Percentiles rank a stretch among this genome's conserved stretches.
These are phyloP conservation scores for Pleurotus salmoneostramineus DNA, from an alignment of 768 basidiomycete genomes.

Conservation along the genomic window DNA sequence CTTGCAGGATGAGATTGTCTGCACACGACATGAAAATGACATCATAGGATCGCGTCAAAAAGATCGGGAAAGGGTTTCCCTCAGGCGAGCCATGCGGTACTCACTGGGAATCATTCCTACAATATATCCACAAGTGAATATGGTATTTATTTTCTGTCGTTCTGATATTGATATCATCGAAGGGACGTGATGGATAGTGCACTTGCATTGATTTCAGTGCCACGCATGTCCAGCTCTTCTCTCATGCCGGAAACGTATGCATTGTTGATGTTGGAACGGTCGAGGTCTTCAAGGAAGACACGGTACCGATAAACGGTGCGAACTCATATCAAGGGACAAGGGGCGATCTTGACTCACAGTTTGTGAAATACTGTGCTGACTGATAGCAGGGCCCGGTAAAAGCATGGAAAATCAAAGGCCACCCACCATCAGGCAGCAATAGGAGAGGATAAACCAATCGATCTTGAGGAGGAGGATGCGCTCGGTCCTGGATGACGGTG, in stretches of 20 bases:
- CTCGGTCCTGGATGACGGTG: conserved; percentile 39
- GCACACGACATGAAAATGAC: conserved; percentile 8
- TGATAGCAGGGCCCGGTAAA: conserved; percentile 8
- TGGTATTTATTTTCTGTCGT: conserved; percentile 57
- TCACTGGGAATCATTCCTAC: conserved; percentile 70
- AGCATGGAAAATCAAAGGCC: conserved; percentile 10
- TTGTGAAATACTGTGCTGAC: conserved; percentile 54
- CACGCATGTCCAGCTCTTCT: conserved; percentile 63
- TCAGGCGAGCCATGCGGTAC: conserved; percentile 1
- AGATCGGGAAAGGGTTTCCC: background rate
- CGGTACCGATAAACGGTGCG: background rate
- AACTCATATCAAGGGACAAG: background rate
- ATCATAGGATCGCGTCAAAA: background rate
- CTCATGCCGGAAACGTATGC: conserved; percentile 81
- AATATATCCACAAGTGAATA: conserved; percentile 74
- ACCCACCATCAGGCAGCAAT: conserved; percentile 64
- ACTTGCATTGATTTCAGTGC: conserved; percentile 57
- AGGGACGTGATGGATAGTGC: background rate
- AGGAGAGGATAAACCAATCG: conserved; percentile 67
- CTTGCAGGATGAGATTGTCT: conserved; percentile 67
- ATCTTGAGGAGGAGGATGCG: conserved; percentile 51
- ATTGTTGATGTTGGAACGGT: conserved; percentile 66
- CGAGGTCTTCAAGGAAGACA: conserved; percentile 43
- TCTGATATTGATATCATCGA: conserved; percentile 2
- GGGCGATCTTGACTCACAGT: conserved; percentile 35